Base-by-base conservation (phyloP, 805 yeast genomes). In the Candida loeiensis region DNA sequence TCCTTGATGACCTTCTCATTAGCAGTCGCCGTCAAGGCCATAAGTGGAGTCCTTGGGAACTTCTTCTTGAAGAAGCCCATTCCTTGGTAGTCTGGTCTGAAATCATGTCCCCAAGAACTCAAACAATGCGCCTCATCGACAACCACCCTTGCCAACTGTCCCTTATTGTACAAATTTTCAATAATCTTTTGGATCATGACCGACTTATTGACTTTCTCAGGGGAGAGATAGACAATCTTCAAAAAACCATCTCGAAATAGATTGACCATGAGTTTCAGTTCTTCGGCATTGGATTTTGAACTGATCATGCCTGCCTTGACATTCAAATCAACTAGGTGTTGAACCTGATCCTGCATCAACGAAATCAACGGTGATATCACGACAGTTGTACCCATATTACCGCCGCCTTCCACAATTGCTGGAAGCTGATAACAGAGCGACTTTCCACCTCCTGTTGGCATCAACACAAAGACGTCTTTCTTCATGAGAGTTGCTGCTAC, bases 381-480 rank as follows among this genome's bases (percentile, higher is more conserved):
- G 27, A 93, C 76, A 0, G 98, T 88, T 0, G 93, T 83, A 12
- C 97, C 98, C 13, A 63, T 64, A 0, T 95, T 86, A 16, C 59
- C 69, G 1, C 96, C 96, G 2, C 82, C 70, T 30, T 72, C 69
- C 1, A 91, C 80, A 32, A 93, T 68, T 0, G 99, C 96, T 0
- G 99, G 98, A 26, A 93, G 69, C 61, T 93, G 99, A 61, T 90
- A 93, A 58, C 99, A 93, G 21, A 93, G 64, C 0, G 98, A 90
- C 57, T 93, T 93, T 37, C 99, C 99, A 37, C 99, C 99, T 27
- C 99, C 99, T 0, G 99, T 93, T 0, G 99, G 99, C 96, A 93
- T 91, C 51, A 93, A 69, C 2, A 93, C 97, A 64, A 93, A 88
- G 0, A 86, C 95, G 59, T 93, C 99, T 32, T 75, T 73, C 1